Conservation (phyloP, 2,329 filamentous ascomycete genomes). For the Cladosporium sphaerospermum region DNA sequence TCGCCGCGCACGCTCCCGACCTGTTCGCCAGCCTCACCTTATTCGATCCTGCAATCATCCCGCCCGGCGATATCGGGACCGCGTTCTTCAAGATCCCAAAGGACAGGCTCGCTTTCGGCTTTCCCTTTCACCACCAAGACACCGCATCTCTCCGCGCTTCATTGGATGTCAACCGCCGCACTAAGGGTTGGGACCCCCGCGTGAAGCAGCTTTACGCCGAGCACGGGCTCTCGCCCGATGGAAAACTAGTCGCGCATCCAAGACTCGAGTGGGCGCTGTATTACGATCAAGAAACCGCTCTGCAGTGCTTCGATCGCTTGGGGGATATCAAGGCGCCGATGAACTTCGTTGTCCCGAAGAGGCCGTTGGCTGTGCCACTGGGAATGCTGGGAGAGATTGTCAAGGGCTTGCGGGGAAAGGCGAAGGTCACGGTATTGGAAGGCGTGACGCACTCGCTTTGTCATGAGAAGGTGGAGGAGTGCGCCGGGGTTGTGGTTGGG, state of each 20-base stretch:
- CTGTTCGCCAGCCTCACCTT: not conserved
- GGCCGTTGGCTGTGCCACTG: not conserved
- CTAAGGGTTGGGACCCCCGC: not conserved
- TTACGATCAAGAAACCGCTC: not conserved
- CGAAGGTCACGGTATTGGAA: not conserved
- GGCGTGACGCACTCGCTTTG: not conserved
- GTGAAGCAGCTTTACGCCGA: not conserved
- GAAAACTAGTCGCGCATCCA: not conserved
- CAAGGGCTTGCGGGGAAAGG: not conserved
- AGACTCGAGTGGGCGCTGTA: not conserved
- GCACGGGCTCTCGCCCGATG: not conserved
- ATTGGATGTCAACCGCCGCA: not conserved
- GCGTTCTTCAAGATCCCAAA: not conserved
- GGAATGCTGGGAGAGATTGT: not conserved
- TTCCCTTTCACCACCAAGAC: not conserved
- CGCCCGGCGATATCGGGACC: not conserved
- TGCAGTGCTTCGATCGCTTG: not conserved
- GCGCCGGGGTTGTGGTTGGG: not conserved
- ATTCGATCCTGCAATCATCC: not conserved
- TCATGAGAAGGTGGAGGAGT: not conserved
- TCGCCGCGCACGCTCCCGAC: not conserved
- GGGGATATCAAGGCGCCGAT: not conserved
- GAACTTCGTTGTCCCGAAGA: not conserved
- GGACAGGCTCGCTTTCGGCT: not conserved
- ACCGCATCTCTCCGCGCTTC: not conserved